Evolutionary conservation across 2,329 filamentous ascomycete species (phyloP), one percentile per base, ranked within the genome.

Genomic region (Chalaropsis ovoidea): DNA sequence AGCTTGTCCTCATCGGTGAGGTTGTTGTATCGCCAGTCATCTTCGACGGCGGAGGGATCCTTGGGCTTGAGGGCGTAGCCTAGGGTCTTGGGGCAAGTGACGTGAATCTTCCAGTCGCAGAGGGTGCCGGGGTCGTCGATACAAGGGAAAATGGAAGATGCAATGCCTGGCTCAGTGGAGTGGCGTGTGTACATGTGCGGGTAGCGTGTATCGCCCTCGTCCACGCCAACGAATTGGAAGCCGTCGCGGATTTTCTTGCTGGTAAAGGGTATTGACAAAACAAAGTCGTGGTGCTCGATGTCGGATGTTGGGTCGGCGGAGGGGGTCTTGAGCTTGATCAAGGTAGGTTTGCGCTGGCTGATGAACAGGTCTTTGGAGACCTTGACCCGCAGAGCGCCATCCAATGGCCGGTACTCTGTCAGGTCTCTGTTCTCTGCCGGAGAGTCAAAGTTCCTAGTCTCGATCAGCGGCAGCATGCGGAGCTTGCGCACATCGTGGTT

Each of bases 171-270:
- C 68, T 89, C 86, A 52, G 87, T 78, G 1, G 87, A 88, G 72
- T 93, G 91, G 49, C 86, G 87, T 0, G 93, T 95, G 74, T 95
- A 99, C 61, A 89, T 86, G 76, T 99, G 93, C 0, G 94, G 91
- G 74, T 92, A 99, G 68, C 92, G 84, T 65, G 80, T 80, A 73
- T 96, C 93, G 62, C 86, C 83, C 66, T 86, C 85, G 56, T 90
- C 86, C 45, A 94, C 82, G 3, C 94, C 92, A 17, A 95, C 89
- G 75, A 96, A 99, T 68, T 96, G 92, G 67, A 97, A 75, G 24
- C 90, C 93, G 73, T 99, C 94, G 58, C 90, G 82, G 62, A 92
- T 86, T 70, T 84, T 84, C 62, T 84, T 84, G 42, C 90, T 84
- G 24, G 81, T 79, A 72, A 96, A 99, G 42, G 94, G 89, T 66